Conservation (phyloP, 1,284 basidiomycete genomes). For the Lignosus rhinocerotis region DNA sequence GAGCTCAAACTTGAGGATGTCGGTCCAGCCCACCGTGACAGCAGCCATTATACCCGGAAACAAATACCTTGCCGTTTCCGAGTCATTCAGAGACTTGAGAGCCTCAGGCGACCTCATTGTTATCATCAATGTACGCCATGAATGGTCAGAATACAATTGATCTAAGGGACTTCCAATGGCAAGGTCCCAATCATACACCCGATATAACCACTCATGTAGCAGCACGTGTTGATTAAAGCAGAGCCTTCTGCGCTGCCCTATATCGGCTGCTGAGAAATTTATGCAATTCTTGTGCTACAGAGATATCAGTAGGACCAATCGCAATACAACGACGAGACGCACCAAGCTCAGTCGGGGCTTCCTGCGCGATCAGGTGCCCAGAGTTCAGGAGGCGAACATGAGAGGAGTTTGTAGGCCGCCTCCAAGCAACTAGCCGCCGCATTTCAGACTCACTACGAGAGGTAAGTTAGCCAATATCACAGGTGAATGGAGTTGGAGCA, state of each 20-base stretch:
- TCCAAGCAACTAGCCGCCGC: conserved; percentile 54
- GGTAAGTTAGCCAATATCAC: background rate
- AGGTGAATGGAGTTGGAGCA: background rate
- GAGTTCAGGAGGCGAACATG: conserved; percentile 56
- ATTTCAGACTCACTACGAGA: conserved; percentile 37
- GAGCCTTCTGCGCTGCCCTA: conserved; percentile 4
- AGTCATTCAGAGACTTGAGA: no score
- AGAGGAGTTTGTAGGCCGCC: conserved; percentile 56
- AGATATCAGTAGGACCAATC: background rate
- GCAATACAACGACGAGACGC: background rate
- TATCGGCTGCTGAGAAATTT: conserved; percentile 19
- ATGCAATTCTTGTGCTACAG: conserved; percentile 25
- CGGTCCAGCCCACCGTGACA: no score
- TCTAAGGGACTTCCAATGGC: no score
- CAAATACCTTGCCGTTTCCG: no score
- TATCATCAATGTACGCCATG: no score
- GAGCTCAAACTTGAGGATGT: no score
- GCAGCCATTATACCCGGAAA: no score
- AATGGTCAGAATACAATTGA: no score
- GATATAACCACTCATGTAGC: no score
- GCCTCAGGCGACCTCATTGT: no score
- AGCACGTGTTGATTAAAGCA: background rate
- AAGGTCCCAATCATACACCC: no score
- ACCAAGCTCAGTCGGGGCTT: conserved; percentile 30
- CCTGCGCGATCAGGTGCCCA: conserved; percentile 52